phyloP scores from a whole-genome alignment of 1,284 basidiomycete species.

The Irpex sp. region DNA sequence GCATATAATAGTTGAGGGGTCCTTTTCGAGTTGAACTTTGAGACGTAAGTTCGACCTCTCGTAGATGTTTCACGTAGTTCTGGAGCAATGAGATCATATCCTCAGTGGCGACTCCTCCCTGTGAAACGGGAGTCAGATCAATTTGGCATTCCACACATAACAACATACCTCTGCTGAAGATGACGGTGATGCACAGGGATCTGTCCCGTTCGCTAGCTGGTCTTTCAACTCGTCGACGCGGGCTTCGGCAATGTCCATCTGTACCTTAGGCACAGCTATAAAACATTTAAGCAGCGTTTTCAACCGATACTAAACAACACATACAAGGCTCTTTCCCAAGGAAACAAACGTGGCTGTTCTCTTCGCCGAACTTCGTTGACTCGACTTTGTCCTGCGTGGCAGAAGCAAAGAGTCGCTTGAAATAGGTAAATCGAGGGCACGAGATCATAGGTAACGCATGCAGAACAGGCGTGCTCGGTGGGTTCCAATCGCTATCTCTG shows the following conservation, averaged over 20 bases:
- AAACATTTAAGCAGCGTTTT: not conserved
- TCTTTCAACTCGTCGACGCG: slow-evolving; percentile 48
- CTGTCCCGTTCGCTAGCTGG: slow-evolving; percentile 12
- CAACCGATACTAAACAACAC: slow-evolving; percentile 22
- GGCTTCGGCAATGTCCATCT: slow-evolving; percentile 57
- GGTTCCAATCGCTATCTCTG: slow-evolving; percentile 69
- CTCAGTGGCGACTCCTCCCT: slow-evolving; percentile 17
- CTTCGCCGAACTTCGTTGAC: slow-evolving; percentile 82
- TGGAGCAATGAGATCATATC: slow-evolving; percentile 57
- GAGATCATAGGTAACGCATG: slow-evolving; percentile 69
- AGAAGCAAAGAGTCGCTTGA: slow-evolving; percentile 47
- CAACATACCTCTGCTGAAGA: not conserved
- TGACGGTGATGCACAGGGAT: slow-evolving; percentile 12
- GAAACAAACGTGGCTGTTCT: slow-evolving; percentile 83
- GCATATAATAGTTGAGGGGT: slow-evolving; percentile 53
- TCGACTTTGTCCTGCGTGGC: slow-evolving; percentile 34
- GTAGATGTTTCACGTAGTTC: slow-evolving; percentile 56
- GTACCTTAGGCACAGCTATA: slow-evolving; percentile 63
- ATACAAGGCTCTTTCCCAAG: slow-evolving; percentile 71
- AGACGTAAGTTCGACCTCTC: slow-evolving; percentile 37
- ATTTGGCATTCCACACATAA: not conserved
- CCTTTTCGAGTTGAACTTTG: slow-evolving; percentile 26
- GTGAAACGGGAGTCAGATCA: not conserved
- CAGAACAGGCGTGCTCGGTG: slow-evolving; percentile 52
- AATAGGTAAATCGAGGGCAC: slow-evolving; percentile 84